A percentile compares a stretch with the other conserved stretches of the same genome.
These are phyloP conservation scores for Alternaria atra DNA, from an alignment of 2,329 filamentous ascomycete species.

Conservation along the genomic window DNA sequence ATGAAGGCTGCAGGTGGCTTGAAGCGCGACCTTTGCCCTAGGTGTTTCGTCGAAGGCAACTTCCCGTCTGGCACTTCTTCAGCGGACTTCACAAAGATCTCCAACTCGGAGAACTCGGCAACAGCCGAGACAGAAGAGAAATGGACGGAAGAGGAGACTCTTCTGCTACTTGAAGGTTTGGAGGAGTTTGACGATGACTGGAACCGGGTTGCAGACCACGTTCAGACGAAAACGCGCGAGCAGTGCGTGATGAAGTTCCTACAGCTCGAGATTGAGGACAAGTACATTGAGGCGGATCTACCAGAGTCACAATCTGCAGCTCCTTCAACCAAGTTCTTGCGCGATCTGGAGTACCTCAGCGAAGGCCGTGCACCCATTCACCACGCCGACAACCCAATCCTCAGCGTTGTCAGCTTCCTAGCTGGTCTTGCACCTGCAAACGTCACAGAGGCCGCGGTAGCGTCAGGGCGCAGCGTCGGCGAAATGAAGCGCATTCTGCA, in stretches of 20 bases:
- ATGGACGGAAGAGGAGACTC: conserved; percentile 89
- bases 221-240: conserved; percentile 88
- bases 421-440: conserved; percentile 89
- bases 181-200: conserved; percentile 97
- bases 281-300: conserved; percentile 86
- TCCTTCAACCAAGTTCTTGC: conserved; percentile 54
- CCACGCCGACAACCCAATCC: conserved; percentile 92
- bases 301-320: conserved; percentile 56
- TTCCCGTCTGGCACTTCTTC: conserved; percentile 81
- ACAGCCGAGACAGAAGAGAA: conserved; percentile 84
- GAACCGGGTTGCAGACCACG: conserved; percentile 90
- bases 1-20: conserved; percentile 65
- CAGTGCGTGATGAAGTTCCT: conserved; percentile 98
- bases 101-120: conserved; percentile 83
- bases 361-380: conserved; percentile 87
- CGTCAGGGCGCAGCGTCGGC: conserved; percentile 85
- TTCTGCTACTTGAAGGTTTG: conserved; percentile 88
- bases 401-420: conserved; percentile 95
- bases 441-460: conserved; percentile 78
- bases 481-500: conserved; percentile 84
- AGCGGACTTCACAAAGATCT: conserved; percentile 85
- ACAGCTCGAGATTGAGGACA: conserved; percentile 96
- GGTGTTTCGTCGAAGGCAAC: conserved; percentile 85
- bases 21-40: conserved; percentile 89
- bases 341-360: conserved; percentile 69